These are phyloP conservation scores for Diaporthe destruens DNA, from an alignment of 2,329 filamentous ascomycete genomes.

Conservation along the genomic window DNA sequence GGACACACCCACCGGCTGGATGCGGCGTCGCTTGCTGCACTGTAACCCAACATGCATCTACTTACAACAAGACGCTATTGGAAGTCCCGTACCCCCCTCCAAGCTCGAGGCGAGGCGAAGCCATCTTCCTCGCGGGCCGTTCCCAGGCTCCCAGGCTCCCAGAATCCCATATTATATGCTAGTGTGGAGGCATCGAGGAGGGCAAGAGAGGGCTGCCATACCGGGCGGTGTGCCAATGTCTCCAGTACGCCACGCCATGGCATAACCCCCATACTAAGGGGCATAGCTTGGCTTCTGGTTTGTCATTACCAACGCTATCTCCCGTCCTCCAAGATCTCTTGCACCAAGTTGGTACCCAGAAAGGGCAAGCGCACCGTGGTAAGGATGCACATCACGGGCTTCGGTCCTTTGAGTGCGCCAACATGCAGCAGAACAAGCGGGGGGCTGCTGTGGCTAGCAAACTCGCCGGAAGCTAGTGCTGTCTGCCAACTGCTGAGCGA, in stretches of 20 bases:
- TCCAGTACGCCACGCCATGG: not conserved
- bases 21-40: constrained; percentile 13
- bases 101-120: constrained; percentile 18
- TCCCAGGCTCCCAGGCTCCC: constrained; percentile 9
- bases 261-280: not conserved
- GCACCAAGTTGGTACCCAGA: not conserved
- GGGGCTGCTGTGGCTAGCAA: not conserved
- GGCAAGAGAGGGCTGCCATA: no score
- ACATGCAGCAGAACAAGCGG: constrained; percentile 13
- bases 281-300: not conserved
- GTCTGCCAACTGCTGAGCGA: constrained; percentile 24
- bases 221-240: not conserved
- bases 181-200: not conserved
- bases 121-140: constrained; percentile 3
- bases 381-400: constrained; percentile 12
- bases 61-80: not conserved
- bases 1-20: constrained; percentile 6
- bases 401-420: constrained; percentile 18
- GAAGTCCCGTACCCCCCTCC: not conserved
- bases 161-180: not conserved
- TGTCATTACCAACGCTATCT: not conserved
- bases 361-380: not conserved
- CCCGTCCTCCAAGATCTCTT: not conserved
- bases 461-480: constrained; percentile 11
- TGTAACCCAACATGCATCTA: constrained; percentile 23